phyloP scores from a whole-genome alignment of 352 stramenopile species.

The Phytophthora brassicae region DNA sequence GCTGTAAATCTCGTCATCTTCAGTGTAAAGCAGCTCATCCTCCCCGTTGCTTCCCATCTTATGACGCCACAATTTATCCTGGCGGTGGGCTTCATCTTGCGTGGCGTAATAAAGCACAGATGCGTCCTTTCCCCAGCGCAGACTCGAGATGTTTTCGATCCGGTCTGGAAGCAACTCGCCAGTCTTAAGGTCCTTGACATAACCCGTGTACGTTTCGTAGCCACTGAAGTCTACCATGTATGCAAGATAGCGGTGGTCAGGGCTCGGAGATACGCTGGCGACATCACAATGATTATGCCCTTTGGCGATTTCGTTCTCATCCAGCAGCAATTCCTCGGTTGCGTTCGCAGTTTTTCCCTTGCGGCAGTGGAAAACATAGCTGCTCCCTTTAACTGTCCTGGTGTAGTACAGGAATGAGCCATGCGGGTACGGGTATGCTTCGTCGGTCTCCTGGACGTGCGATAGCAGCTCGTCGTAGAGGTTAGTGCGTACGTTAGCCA shows the following conservation, averaged over 20 bases:
- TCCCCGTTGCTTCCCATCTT: slow-evolving; percentile 63
- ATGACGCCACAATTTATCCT: slow-evolving; percentile 94
- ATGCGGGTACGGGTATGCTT: slow-evolving; percentile 81
- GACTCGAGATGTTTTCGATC: slow-evolving; percentile 85
- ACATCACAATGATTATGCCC: slow-evolving; percentile 87
- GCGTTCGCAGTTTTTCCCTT: slow-evolving; percentile 67
- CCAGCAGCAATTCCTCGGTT: slow-evolving; percentile 91
- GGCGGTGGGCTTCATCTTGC: slow-evolving; percentile 90
- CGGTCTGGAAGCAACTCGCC: slow-evolving; percentile 68
- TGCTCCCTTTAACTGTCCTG: slow-evolving; percentile 85
- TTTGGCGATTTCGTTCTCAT: slow-evolving; percentile 93
- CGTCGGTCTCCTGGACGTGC: slow-evolving; percentile 89
- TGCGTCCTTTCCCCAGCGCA: slow-evolving; percentile 91
- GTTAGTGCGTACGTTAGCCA: slow-evolving; percentile 74
- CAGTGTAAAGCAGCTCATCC: slow-evolving; percentile 93
- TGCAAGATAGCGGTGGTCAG: slow-evolving; percentile 90
- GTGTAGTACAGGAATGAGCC: slow-evolving; percentile 89
- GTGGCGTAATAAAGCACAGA: slow-evolving; percentile 94
- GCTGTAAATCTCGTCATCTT: slow-evolving; percentile 94
- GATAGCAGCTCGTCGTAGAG: slow-evolving; percentile 94
- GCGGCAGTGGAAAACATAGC: slow-evolving; percentile 78
- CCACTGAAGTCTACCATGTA: slow-evolving; percentile 95
- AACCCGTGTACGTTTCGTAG: slow-evolving; percentile 93
- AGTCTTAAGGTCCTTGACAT: slow-evolving; percentile 86
- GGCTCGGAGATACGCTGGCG: slow-evolving; percentile 74